Conservation (phyloP, 2,329 filamentous ascomycete genomes). For the Teratosphaeria pseudoeucalypti region DNA sequence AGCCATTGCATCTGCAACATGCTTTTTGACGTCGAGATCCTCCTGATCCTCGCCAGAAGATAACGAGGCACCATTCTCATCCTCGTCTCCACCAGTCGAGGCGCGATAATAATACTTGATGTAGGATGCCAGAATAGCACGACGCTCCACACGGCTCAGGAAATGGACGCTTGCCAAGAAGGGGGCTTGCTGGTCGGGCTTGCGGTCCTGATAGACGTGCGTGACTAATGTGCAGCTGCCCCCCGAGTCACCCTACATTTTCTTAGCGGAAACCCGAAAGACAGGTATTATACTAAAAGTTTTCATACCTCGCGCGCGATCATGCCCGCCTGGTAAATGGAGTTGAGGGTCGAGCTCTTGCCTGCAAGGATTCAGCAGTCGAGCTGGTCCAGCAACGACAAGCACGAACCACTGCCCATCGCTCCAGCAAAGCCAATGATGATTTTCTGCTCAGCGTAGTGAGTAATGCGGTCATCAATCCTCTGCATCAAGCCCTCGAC, state of each 20-base stretch:
- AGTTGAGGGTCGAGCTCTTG: constrained; percentile 17
- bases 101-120: constrained; percentile 7
- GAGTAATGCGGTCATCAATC: neutral
- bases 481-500: constrained; percentile 3
- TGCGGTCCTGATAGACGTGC: constrained; percentile 6
- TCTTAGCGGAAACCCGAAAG: neutral
- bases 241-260: constrained; percentile 8
- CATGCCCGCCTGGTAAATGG: constrained; percentile 9
- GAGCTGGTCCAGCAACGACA: neutral
- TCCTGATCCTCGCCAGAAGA: neutral
- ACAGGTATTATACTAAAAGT: neutral
- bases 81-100: neutral
- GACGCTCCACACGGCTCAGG: constrained; percentile 4
- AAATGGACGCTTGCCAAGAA: constrained; percentile 12
- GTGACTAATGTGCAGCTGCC: constrained; percentile 12
- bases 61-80: neutral
- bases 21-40: constrained; percentile 1
- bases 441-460: neutral
- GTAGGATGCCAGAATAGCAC: constrained; percentile 3
- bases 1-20: constrained; percentile 3
- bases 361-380: neutral
- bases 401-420: constrained; percentile 9
- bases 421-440: constrained; percentile 8
- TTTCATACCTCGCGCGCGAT: constrained; percentile 11
- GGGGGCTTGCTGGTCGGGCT: constrained; percentile 6